Evolutionary conservation across 2,329 filamentous ascomycete species (phyloP).

Genomic region (Aureobasidium sp.): DNA sequence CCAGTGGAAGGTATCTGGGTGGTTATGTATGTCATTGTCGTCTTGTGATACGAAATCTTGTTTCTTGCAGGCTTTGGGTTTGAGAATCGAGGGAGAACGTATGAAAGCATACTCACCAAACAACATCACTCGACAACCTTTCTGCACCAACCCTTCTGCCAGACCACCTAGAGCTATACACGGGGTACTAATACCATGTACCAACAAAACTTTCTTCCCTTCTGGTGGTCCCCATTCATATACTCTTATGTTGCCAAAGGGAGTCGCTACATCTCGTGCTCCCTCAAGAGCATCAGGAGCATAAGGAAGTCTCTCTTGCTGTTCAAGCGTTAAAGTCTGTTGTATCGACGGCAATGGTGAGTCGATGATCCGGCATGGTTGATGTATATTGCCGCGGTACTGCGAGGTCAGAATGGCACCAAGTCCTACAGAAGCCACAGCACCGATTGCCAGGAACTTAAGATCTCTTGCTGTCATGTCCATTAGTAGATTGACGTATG

Average conservation of each 20-base stretch:
- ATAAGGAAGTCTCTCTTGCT: conserved; percentile 40
- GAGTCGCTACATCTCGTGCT: conserved; percentile 56
- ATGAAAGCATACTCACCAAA: conserved; percentile 45
- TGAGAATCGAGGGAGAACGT: too few species aligned
- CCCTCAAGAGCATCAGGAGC: conserved; percentile 63
- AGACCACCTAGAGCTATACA: conserved; percentile 59
- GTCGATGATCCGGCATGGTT: background rate
- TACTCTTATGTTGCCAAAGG: conserved; percentile 62
- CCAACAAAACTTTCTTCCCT: conserved; percentile 62
- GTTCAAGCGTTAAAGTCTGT: background rate
- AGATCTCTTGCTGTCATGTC: background rate
- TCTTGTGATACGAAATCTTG: too few species aligned
- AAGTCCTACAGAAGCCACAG: background rate
- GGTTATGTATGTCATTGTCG: too few species aligned
- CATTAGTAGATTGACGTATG: background rate
- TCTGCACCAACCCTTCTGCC: conserved; percentile 54
- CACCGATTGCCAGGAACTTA: background rate
- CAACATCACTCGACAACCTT: conserved; percentile 68
- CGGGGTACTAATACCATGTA: conserved; percentile 78
- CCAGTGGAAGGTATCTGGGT: too few species aligned
- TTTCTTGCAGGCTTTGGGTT: too few species aligned
- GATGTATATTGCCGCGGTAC: background rate
- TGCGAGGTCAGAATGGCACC: background rate
- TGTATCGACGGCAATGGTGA: background rate
- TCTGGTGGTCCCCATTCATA: conserved; percentile 73